Evolutionary conservation across 176 grass and related monocot species (phyloP).

Genomic region (Oryza longistaminata): DNA sequence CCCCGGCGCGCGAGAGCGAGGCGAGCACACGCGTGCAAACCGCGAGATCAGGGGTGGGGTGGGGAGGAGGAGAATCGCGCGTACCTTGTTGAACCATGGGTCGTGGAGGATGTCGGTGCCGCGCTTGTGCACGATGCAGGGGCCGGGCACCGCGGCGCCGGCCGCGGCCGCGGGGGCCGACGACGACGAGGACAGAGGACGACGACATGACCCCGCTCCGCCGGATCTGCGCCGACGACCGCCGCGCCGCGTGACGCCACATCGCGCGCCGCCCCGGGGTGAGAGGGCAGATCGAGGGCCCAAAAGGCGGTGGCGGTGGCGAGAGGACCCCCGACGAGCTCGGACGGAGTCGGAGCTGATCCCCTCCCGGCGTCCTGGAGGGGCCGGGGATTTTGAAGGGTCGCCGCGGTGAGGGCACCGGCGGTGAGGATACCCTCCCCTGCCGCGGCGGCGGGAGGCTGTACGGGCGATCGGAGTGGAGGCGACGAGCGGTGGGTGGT

Average conservation of each 20-base stretch:
- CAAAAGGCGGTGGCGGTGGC: neutral
- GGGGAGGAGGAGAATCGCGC: neutral
- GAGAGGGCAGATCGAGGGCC: no score
- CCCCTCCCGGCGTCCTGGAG: slow-evolving; percentile 15
- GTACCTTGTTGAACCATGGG: slow-evolving; percentile 44
- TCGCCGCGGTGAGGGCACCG: slow-evolving; percentile 32
- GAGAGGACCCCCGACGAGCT: no score
- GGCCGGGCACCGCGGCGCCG: slow-evolving; percentile 45
- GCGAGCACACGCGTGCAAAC: neutral
- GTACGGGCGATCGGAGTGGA: neutral
- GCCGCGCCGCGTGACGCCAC: neutral
- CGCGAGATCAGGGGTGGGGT: neutral
- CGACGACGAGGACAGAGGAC: neutral
- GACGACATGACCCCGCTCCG: neutral
- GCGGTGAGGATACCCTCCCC: slow-evolving; percentile 25
- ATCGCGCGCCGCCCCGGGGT: neutral
- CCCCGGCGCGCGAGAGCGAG: neutral
- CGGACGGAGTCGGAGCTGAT: neutral
- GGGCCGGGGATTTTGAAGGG: slow-evolving; percentile 49
- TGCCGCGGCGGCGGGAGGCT: neutral
- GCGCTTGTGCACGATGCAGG: slow-evolving; percentile 81
- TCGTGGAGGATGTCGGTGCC: slow-evolving; percentile 85
- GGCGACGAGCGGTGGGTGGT: neutral
- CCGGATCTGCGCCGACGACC: neutral
- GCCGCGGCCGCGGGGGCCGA: slow-evolving; percentile 11